Evolutionary conservation across 306 rosid genomes (phyloP), one percentile per base, ranked within the genome.

Genomic region (Morella rubra): DNA sequence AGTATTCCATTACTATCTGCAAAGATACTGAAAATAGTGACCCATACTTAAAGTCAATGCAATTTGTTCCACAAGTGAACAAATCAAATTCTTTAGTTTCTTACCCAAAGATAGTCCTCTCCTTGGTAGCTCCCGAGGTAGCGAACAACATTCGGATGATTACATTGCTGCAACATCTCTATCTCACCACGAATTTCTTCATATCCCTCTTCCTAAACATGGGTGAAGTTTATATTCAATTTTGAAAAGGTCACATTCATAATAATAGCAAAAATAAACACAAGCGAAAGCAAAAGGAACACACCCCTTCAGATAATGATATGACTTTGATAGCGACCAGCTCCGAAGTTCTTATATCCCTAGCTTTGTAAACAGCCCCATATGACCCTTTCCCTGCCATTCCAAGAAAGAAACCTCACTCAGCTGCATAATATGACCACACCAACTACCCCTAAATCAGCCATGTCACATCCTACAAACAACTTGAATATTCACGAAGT

Each of bases 1-100:
- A 95, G 81, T 92, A 92, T 83, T 95, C 99, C 99, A 95, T 95
- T 81, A 95, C 99, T 85, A 95, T 95, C 99, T 95, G 97, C 89
- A 89, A 81, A 76, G 60, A 87, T 69, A 75, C 64, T 52, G 49
- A 62, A 83, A 72, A 77, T 77, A 83, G 78, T 81, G 82, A 81
- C 59, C 80, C 73, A 61, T 62, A 69, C 54, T 47, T 75, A 68
- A 84, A 80, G 40, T 64, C 52, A 60, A 68, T 53, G 65, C 45
- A 37, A 72, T 61, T 73, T 58, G 56, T 64, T 76, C 44, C 49
- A 47, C 66, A 40, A 56, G 40, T 45, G 64, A 40, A 15, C 14
- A 46, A 69, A 44, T 14, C 40, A 76, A n/a, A 19, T 3, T 60
- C n/a, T 4, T 44, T 67, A 20, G 32, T 27, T 59, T 75, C 85